These are phyloP conservation scores for Agaricus blazei DNA, from an alignment of 768 basidiomycete genomes.

Conservation along the genomic window DNA sequence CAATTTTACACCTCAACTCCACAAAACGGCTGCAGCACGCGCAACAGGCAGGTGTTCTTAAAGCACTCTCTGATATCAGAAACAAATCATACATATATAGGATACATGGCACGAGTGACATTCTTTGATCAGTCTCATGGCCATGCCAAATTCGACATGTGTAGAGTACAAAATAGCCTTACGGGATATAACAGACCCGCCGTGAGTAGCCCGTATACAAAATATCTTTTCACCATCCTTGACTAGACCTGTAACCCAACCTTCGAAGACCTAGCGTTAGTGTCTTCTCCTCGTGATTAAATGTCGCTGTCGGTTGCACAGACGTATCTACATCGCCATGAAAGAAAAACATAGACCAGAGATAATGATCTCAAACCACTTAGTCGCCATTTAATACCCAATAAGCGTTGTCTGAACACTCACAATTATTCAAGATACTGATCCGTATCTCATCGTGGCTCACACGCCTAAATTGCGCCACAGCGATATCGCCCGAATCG, in stretches of 20 bases:
- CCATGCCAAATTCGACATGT: too few species aligned
- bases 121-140: too few species aligned
- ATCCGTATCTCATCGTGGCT: not conserved
- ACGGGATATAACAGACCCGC: too few species aligned
- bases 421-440: not conserved
- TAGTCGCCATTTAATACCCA: not conserved
- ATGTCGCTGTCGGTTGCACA: not conserved
- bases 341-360: not conserved
- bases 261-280: constrained; percentile 25
- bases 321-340: not conserved
- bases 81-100: too few species aligned
- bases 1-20: too few species aligned
- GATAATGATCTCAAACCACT: not conserved
- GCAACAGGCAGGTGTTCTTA: too few species aligned
- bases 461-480: not conserved
- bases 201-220: too few species aligned
- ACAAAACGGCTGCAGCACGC: too few species aligned
- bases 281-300: not conserved
- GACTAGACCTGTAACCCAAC: not conserved
- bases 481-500: not conserved
- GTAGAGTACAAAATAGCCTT: too few species aligned
- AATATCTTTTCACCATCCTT: too few species aligned
- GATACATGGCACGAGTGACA: too few species aligned
- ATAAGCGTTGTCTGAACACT: not conserved
- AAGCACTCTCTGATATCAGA: too few species aligned